Conservation (phyloP, 805 yeast species). For the Candida caryicola region DNA sequence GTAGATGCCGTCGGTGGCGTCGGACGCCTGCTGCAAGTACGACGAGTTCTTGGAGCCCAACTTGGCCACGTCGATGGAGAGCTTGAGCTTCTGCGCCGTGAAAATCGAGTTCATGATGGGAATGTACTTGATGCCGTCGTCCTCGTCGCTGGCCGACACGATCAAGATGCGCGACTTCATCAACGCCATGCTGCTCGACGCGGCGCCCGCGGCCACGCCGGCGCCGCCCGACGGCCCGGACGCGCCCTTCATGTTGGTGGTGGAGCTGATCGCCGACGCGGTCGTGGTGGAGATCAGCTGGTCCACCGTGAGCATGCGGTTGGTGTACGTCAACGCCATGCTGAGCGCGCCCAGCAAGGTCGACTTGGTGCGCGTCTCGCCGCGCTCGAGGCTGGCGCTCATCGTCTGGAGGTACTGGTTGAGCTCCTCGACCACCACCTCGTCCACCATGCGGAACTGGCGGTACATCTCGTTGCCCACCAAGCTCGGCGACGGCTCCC, state of each 20-base stretch:
- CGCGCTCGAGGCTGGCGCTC: not conserved
- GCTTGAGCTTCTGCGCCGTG: constrained; percentile 89
- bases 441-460: constrained; percentile 79
- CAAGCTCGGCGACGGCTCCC: constrained; percentile 19
- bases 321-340: constrained; percentile 75
- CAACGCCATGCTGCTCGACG: constrained; percentile 20
- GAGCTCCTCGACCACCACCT: constrained; percentile 60
- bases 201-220: constrained; percentile 11
- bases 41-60: constrained; percentile 62
- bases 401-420: constrained; percentile 39
- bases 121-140: constrained; percentile 71
- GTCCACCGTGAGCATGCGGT: constrained; percentile 56
- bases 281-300: constrained; percentile 44
- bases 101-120: constrained; percentile 94
- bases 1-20: constrained; percentile 90
- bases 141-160: constrained; percentile 73
- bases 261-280: constrained; percentile 41
- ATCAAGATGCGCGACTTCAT: constrained; percentile 42
- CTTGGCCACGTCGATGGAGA: constrained; percentile 89
- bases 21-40: constrained; percentile 92
- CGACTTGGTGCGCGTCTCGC: constrained; percentile 13
- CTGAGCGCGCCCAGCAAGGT: constrained; percentile 74
- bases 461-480: constrained; percentile 71
- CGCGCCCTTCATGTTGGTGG: constrained; percentile 24
- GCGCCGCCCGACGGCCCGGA: constrained; percentile 12